These are phyloP conservation scores for Rickenella mellea DNA, from an alignment of 768 basidiomycete genomes.

Conservation along the genomic window DNA sequence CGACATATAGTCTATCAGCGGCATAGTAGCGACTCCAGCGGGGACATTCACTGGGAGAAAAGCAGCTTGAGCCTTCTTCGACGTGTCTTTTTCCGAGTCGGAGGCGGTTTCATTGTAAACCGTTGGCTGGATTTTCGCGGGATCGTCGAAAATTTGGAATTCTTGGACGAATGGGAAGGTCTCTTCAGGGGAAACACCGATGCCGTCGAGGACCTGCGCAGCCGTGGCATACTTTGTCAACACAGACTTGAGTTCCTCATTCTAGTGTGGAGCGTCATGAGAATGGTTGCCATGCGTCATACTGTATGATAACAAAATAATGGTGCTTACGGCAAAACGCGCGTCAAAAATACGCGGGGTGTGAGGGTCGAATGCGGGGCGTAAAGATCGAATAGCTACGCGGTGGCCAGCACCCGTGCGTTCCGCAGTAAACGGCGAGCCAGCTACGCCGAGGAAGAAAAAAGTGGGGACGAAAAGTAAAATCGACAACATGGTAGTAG, in stretches of 20 bases:
- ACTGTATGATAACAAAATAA: too few species aligned
- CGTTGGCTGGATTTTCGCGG: constrained; percentile 9
- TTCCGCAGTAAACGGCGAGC: too few species aligned
- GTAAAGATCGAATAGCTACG: too few species aligned
- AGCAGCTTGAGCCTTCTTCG: constrained; percentile 4
- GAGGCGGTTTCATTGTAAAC: constrained; percentile 4
- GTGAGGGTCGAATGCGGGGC: too few species aligned
- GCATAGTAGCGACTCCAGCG: constrained; percentile 10
- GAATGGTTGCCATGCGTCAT: not conserved
- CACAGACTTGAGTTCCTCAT: constrained; percentile 16
- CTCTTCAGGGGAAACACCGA: constrained; percentile 13
- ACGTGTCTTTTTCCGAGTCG: not conserved
- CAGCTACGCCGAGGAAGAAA: too few species aligned
- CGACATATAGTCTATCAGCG: constrained; percentile 30
- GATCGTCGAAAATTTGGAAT: constrained; percentile 11
- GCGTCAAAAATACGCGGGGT: too few species aligned
- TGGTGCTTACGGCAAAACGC: too few species aligned
- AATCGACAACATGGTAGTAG: too few species aligned
- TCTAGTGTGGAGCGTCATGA: constrained; percentile 8
- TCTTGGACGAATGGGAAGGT: not conserved
- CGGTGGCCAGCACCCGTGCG: too few species aligned
- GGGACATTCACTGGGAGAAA: constrained; percentile 11
- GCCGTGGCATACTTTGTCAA: constrained; percentile 22
- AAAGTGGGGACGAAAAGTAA: too few species aligned
- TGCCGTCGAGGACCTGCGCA: constrained; percentile 17